Percentiles rank a stretch among this genome's conserved stretches.
Evolutionary conservation across 495 filamentous ascomycete genomes (phyloP).

Genomic region (Aspergillus wentii): DNA sequence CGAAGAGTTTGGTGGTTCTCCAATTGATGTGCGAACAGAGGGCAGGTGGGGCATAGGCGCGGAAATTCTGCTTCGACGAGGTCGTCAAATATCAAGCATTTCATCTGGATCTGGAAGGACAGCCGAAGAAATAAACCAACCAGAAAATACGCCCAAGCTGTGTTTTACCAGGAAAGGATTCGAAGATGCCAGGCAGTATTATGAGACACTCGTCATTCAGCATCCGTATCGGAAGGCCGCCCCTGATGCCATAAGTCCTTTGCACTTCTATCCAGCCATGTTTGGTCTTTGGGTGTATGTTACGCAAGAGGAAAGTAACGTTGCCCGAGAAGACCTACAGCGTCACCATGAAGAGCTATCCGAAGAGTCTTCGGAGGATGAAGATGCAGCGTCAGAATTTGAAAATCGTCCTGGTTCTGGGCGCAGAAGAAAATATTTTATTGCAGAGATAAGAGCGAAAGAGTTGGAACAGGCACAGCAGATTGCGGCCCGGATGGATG

Average conservation of each 20-base stretch:
- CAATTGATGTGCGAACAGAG: constrained; percentile 51
- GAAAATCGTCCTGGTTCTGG: constrained; percentile 5
- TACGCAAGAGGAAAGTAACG: constrained; percentile 44
- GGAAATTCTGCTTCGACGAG: constrained; percentile 55
- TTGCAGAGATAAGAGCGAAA: constrained; percentile 18
- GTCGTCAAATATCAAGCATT: constrained; percentile 15
- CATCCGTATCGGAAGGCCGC: constrained; percentile 51
- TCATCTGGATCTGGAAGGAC: constrained; percentile 1
- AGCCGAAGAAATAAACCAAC: not conserved
- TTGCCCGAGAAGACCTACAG: constrained; percentile 21
- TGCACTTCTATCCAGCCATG: constrained; percentile 64
- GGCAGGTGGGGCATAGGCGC: constrained; percentile 66
- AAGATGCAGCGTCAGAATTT: constrained; percentile 19
- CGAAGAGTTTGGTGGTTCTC: constrained; percentile 42
- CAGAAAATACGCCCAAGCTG: constrained; percentile 1
- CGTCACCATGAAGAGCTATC: constrained; percentile 13
- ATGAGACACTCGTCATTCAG: constrained; percentile 63
- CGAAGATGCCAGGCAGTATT: constrained; percentile 55
- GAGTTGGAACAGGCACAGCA: constrained; percentile 46
- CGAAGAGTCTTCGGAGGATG: constrained; percentile 25
- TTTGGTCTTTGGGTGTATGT: constrained; percentile 63
- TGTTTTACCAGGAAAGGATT: constrained; percentile 49
- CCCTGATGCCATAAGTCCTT: constrained; percentile 39
- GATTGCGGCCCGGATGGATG: constrained; percentile 60
- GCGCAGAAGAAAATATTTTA: constrained; percentile 13